Conservation (phyloP, 2,329 filamentous ascomycete species). For the Dactylellina leptospora region DNA sequence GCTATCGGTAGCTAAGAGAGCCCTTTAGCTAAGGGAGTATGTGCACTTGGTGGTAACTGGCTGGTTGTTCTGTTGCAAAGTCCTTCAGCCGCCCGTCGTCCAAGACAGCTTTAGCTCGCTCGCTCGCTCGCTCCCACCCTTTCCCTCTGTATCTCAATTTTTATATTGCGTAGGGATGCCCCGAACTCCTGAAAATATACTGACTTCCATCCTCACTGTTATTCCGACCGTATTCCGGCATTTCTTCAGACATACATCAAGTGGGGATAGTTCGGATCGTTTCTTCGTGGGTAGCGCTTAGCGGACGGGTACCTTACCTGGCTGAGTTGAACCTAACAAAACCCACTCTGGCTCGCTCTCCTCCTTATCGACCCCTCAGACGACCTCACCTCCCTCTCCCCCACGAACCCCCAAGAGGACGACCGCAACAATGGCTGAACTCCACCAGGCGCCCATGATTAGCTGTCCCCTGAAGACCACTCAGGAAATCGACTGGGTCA, state of each 20-base stretch:
- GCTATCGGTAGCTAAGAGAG: background rate
- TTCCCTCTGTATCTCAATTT: background rate
- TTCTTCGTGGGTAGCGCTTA: slow-evolving; percentile 31
- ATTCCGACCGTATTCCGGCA: too few species aligned
- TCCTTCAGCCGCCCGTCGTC: slow-evolving; percentile 46
- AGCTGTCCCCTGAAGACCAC: slow-evolving; percentile 68
- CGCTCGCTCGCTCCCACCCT: slow-evolving; percentile 7
- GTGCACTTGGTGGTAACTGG: too few species aligned
- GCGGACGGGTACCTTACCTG: slow-evolving; percentile 45
- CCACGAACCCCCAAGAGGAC: slow-evolving; percentile 10
- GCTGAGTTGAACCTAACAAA: slow-evolving; percentile 11
- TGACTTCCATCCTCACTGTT: too few species aligned
- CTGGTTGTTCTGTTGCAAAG: slow-evolving; percentile 21
- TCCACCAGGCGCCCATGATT: slow-evolving; percentile 53
- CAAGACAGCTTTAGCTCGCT: slow-evolving; percentile 37
- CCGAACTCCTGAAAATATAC: too few species aligned
- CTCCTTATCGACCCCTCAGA: slow-evolving; percentile 40
- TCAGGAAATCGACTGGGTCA: slow-evolving; percentile 98
- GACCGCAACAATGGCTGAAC: slow-evolving; percentile 46
- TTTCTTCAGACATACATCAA: too few species aligned
- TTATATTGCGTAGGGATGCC: slow-evolving; percentile 4
- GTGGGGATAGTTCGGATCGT: too few species aligned
- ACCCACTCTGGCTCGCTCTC: slow-evolving; percentile 6
- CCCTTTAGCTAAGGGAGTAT: too few species aligned
- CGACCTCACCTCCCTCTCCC: slow-evolving; percentile 22